Evolutionary conservation across 116 monocot genomes (phyloP).

Genomic region (Dioscorea cayenensis): DNA sequence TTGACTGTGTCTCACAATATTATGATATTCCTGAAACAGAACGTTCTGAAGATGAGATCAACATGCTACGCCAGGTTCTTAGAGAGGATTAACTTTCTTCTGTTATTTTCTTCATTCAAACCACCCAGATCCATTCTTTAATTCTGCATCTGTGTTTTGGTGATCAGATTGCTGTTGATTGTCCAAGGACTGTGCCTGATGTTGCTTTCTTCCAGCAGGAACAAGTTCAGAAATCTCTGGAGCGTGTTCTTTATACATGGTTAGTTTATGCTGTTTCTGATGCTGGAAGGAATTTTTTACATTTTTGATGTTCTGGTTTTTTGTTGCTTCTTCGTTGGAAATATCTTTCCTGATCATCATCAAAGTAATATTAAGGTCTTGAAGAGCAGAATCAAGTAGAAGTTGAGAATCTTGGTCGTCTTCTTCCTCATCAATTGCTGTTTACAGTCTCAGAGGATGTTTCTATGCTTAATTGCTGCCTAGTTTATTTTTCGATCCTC

Average conservation of each 20-base stretch:
- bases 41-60: constrained; percentile 96
- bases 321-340: too few species aligned
- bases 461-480: too few species aligned
- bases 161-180: constrained; percentile 88
- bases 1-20: constrained; percentile 94
- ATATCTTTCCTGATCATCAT: too few species aligned
- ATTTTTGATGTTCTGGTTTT: too few species aligned
- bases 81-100: background rate
- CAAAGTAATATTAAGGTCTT: too few species aligned
- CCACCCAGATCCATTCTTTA: background rate
- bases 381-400: too few species aligned
- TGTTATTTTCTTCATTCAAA: background rate
- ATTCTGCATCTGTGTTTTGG: constrained; percentile 1
- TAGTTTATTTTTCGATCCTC: too few species aligned
- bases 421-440: too few species aligned
- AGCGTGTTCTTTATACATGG: constrained; percentile 97
- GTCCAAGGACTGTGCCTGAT: constrained; percentile 99
- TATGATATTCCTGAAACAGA: constrained; percentile 94
- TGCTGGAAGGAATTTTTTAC: too few species aligned
- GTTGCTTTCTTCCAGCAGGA: constrained; percentile 91
- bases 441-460: too few species aligned
- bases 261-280: constrained; percentile 15
- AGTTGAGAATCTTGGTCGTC: too few species aligned
- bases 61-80: constrained; percentile 96
- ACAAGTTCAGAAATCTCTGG: constrained; percentile 93